Conservation (phyloP, 2,329 filamentous ascomycete species). For the Myriosclerotinia duriaeana region DNA sequence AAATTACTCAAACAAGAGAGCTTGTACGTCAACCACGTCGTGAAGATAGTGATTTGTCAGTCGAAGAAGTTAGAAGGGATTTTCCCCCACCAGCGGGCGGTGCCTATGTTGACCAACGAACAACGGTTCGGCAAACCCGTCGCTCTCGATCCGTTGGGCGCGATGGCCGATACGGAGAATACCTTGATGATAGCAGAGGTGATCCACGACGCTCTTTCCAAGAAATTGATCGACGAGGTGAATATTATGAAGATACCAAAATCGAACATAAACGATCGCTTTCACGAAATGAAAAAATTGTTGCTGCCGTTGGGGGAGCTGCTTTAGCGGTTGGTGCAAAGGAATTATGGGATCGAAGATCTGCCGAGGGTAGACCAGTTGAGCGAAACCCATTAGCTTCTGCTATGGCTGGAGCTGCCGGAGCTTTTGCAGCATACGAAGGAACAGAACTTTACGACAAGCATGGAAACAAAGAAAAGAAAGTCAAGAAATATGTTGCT, state of each 20-base stretch:
- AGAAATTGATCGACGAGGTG: conserved; percentile 48
- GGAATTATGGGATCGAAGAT: conserved; percentile 63
- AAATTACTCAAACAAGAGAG: conserved; percentile 49
- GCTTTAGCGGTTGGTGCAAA: conserved; percentile 65
- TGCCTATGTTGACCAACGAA: conserved; percentile 33
- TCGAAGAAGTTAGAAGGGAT: conserved; percentile 82
- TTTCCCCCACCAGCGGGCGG: conserved; percentile 63
- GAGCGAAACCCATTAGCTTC: conserved; percentile 60
- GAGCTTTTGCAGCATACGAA: conserved; percentile 62
- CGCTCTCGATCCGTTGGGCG: conserved; percentile 65
- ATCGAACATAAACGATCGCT: conserved; percentile 59
- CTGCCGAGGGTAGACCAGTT: conserved; percentile 49
- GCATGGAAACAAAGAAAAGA: conserved; percentile 43
- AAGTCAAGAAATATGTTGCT: conserved; percentile 54
- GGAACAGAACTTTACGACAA: conserved; percentile 64
- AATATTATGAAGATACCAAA: conserved; percentile 49
- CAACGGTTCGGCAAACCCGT: conserved; percentile 44
- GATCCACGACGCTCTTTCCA: conserved; percentile 50
- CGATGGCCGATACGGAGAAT: conserved; percentile 59
- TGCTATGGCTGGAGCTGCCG: conserved; percentile 62
- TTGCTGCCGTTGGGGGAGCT: conserved; percentile 64
- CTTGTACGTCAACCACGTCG: conserved; percentile 57
- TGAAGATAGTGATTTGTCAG: conserved; percentile 70
- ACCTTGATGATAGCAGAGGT: conserved; percentile 46
- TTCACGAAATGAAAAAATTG: conserved; percentile 64